These are phyloP conservation scores for Wakefieldia striispora DNA, from an alignment of 768 basidiomycete species.

Conservation along the genomic window DNA sequence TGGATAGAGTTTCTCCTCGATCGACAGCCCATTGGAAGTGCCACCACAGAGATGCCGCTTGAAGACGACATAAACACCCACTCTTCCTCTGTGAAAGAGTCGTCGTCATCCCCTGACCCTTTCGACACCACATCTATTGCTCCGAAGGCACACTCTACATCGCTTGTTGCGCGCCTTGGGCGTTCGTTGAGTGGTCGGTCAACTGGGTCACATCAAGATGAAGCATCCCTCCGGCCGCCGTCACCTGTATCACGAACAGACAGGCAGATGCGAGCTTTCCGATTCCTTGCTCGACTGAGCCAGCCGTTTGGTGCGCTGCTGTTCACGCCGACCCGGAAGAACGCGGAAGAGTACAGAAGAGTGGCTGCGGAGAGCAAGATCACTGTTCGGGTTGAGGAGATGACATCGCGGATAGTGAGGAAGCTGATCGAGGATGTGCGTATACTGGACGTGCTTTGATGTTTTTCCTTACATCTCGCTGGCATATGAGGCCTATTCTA, in stretches of 20 bases:
- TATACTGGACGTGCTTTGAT: conserved; percentile 4
- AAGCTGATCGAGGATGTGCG: not conserved
- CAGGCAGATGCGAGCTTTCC: too few species aligned
- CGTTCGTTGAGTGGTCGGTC: not conserved
- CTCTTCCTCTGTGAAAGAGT: not conserved
- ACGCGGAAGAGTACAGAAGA: conserved; percentile 7
- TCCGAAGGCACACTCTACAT: not conserved
- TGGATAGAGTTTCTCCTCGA: conserved; percentile 16
- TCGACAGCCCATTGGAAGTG: not conserved
- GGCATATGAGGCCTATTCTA: too few species aligned
- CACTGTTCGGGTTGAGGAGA: not conserved
- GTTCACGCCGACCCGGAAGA: conserved; percentile 1
- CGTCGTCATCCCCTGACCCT: not conserved
- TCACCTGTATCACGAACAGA: too few species aligned
- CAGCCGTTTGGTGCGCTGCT: too few species aligned
- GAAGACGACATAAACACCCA: not conserved
- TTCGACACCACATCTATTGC: too few species aligned
- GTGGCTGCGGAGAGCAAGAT: conserved; percentile 8
- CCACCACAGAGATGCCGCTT: too few species aligned
- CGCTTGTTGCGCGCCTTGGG: not conserved
- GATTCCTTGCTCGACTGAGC: too few species aligned
- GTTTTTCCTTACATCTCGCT: too few species aligned
- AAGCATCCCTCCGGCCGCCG: not conserved
- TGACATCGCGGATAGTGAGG: not conserved
- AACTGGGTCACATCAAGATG: not conserved